A percentile compares a stretch with the other conserved stretches of the same genome.
These are phyloP conservation scores for Phytophthora gonapodyides DNA, from an alignment of 352 stramenopile genomes.

Conservation along the genomic window DNA sequence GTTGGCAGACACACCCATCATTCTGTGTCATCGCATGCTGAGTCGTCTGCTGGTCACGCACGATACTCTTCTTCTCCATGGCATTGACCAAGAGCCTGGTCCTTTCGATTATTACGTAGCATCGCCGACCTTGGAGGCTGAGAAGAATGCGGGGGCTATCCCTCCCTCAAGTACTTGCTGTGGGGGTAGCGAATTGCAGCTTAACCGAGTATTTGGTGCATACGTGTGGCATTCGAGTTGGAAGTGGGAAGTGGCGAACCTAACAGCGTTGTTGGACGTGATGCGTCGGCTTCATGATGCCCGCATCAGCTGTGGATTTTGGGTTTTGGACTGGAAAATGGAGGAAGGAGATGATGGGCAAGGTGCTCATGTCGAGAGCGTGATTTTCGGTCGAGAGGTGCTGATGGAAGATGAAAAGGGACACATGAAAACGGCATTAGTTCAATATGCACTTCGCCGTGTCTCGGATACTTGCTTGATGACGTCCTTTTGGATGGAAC, in stretches of 20 bases:
- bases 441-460: constrained; percentile 81
- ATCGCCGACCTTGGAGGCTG: constrained; percentile 38
- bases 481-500: constrained; percentile 91
- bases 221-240: constrained; percentile 91
- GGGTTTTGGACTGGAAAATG: constrained; percentile 84
- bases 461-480: constrained; percentile 79
- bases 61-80: constrained; percentile 66
- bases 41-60: constrained; percentile 77
- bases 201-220: constrained; percentile 78
- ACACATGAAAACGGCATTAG: constrained; percentile 67
- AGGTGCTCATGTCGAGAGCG: constrained; percentile 54
- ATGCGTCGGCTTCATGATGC: constrained; percentile 79
- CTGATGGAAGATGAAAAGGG: constrained; percentile 84
- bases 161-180: constrained; percentile 62
- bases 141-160: constrained; percentile 40
- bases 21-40: constrained; percentile 81
- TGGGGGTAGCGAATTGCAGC: constrained; percentile 73
- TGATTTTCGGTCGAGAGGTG: constrained; percentile 85
- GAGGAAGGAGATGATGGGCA: constrained; percentile 62
- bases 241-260: constrained; percentile 78
- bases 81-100: constrained; percentile 39
- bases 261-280: constrained; percentile 52
- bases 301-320: constrained; percentile 75
- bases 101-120: constrained; percentile 40
- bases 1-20: constrained; percentile 22